Conservation (phyloP, 1,284 basidiomycete species). For the Amylostereum areolatum region DNA sequence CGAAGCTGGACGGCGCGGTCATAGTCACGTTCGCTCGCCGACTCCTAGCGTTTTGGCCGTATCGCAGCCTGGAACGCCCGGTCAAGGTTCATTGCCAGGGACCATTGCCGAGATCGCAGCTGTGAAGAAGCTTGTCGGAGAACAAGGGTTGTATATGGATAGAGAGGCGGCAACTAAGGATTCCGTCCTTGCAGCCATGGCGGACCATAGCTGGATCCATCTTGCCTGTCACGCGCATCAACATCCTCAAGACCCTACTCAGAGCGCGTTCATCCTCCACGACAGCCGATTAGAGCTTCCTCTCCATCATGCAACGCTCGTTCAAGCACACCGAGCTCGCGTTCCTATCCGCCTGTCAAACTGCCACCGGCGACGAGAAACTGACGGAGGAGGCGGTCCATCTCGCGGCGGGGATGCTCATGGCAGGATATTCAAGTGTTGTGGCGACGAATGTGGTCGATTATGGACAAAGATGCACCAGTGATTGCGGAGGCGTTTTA, state of each 20-base stretch:
- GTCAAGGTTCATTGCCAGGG: background rate
- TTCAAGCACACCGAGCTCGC: too few relatives aligned
- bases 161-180: constrained; percentile 7
- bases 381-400: constrained; percentile 17
- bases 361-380: constrained; percentile 13
- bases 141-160: constrained; percentile 12
- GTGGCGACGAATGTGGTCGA: constrained; percentile 21
- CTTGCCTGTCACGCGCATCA: constrained; percentile 4
- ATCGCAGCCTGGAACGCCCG: constrained; percentile 1
- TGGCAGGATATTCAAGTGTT: constrained; percentile 15
- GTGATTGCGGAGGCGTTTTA: constrained; percentile 10
- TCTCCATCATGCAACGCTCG: too few relatives aligned
- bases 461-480: constrained; percentile 11
- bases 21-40: too few relatives aligned
- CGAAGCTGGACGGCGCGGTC: background rate
- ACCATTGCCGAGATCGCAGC: constrained; percentile 1
- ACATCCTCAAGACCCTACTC: background rate
- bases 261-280: constrained; percentile 3
- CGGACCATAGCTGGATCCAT: background rate
- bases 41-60: constrained; percentile 1
- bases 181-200: background rate
- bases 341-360: constrained; percentile 21
- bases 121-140: constrained; percentile 5
- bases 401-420: constrained; percentile 19
- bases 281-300: too few relatives aligned